Evolutionary conservation across 768 basidiomycete genomes (phyloP).

Genomic region (Suillus subluteus): DNA sequence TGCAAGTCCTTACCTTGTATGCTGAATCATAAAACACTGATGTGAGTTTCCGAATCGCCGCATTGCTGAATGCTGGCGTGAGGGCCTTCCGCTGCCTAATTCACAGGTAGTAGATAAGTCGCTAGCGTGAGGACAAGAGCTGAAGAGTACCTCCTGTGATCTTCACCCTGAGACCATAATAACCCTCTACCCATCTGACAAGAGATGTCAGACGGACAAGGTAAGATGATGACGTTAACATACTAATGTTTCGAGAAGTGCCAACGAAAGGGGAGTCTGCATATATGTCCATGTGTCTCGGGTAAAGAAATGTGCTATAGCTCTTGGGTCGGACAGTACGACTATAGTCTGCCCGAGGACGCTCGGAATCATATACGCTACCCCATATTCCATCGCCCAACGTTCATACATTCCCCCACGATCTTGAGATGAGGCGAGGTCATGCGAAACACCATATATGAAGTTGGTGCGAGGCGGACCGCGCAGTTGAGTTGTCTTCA

Average conservation of each 20-base stretch:
- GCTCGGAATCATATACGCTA: constrained; percentile 20
- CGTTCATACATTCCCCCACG: constrained; percentile 21
- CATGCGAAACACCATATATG: constrained; percentile 22
- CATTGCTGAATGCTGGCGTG: constrained; percentile 45
- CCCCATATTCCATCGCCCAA: constrained; percentile 27
- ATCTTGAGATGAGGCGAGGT: constrained; percentile 6
- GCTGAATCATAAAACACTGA: constrained; percentile 45
- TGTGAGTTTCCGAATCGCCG: constrained; percentile 41
- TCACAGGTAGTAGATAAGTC: not conserved
- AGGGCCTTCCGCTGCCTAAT: constrained; percentile 41
- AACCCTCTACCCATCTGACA: constrained; percentile 35
- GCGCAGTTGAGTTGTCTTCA: constrained; percentile 19
- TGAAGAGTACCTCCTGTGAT: not conserved
- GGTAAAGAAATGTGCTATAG: constrained; percentile 51
- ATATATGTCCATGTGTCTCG: constrained; percentile 37
- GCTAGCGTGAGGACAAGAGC: not conserved
- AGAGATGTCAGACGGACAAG: not conserved
- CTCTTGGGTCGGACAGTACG: constrained; percentile 47
- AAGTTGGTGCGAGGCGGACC: constrained; percentile 25
- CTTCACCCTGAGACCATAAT: constrained; percentile 24
- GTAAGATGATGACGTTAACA: not conserved
- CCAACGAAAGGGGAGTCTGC: constrained; percentile 38
- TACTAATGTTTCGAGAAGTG: constrained; percentile 31
- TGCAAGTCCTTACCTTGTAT: constrained; percentile 39
- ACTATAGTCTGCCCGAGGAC: constrained; percentile 17